phyloP scores from a whole-genome alignment of 1,139 yeast species.

The Yamadazyma atmosphaerica region DNA sequence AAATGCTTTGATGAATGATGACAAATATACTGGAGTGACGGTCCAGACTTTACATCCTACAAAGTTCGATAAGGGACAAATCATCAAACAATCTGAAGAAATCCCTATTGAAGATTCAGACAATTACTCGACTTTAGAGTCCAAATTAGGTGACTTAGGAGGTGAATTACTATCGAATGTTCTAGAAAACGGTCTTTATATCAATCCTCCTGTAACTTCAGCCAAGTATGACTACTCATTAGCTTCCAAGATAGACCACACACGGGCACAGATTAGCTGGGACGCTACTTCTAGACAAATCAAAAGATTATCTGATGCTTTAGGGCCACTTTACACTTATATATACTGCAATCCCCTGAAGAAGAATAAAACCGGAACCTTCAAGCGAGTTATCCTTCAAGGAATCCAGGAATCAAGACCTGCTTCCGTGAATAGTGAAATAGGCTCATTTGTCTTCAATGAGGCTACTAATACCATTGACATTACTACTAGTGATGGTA shows the following conservation, averaged over 20 bases:
- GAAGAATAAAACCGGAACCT: conserved; percentile 24
- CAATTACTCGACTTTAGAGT: conserved; percentile 41
- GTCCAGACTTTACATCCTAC: conserved; percentile 89
- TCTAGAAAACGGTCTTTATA: conserved; percentile 35
- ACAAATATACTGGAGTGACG: conserved; percentile 73
- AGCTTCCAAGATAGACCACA: conserved; percentile 56
- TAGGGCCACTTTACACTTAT: conserved; percentile 61
- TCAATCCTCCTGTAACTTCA: conserved; percentile 16
- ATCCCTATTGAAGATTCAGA: conserved; percentile 41
- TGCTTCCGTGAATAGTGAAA: conserved; percentile 12
- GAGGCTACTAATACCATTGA: conserved; percentile 24
- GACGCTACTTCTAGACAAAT: conserved; percentile 35
- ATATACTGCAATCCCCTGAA: conserved; percentile 28
- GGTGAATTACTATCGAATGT: conserved; percentile 55
- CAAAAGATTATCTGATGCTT: conserved; percentile 47
- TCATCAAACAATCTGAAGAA: conserved; percentile 58
- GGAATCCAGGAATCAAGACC: conserved; percentile 22
- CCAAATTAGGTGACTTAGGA: conserved; percentile 57
- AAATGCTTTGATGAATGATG: conserved; percentile 67
- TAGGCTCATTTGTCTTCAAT: conserved; percentile 45
- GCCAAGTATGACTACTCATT: conserved; percentile 42
- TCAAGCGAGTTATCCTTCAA: conserved; percentile 50
- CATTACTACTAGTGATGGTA: conserved; percentile 47
- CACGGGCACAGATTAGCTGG: conserved; percentile 48
- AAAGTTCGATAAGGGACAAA: conserved; percentile 77